Evolutionary conservation across 306 rosid species (phyloP).

Genomic region (Alnus glutinosa): DNA sequence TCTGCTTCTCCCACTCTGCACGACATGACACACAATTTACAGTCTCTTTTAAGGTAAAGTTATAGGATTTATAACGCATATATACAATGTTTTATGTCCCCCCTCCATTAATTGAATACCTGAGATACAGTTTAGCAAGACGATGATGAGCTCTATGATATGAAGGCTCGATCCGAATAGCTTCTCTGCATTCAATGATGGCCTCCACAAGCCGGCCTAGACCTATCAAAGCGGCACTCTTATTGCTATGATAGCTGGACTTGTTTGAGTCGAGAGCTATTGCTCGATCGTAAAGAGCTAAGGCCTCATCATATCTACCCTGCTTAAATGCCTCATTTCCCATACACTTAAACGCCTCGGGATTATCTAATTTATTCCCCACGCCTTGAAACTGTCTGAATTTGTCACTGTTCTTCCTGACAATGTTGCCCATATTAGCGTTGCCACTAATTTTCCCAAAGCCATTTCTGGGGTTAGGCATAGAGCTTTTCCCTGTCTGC

Average conservation of each 20-base stretch:
- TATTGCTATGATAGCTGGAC: slow-evolving; percentile 77
- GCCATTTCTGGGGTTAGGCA: slow-evolving; percentile 25
- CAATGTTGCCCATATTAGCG: slow-evolving; percentile 69
- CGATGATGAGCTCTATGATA: slow-evolving; percentile 87
- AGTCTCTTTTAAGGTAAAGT: slow-evolving; percentile 17
- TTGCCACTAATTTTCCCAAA: slow-evolving; percentile 27
- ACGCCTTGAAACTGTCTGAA: slow-evolving; percentile 38
- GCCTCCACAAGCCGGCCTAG: slow-evolving; percentile 65
- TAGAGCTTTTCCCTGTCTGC: slow-evolving; percentile 38
- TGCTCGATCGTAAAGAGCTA: slow-evolving; percentile 70
- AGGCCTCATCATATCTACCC: slow-evolving; percentile 68
- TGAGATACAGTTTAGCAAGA: slow-evolving; percentile 76
- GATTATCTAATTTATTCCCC: slow-evolving; percentile 45
- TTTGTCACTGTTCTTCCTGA: slow-evolving; percentile 62
- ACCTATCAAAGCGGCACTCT: slow-evolving; percentile 77
- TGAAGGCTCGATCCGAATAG: slow-evolving; percentile 70
- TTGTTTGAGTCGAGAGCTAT: slow-evolving; percentile 67
- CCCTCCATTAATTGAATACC: slow-evolving; percentile 37
- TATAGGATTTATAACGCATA: neutral
- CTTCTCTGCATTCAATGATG: slow-evolving; percentile 65
- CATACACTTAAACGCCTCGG: slow-evolving; percentile 72
- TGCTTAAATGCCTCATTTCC: slow-evolving; percentile 85
- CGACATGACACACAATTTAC: slow-evolving; percentile 14
- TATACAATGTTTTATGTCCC: neutral
- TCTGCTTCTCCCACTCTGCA: slow-evolving; percentile 82